These are phyloP conservation scores for Volvox reticuliferus DNA, from an alignment of 139 green algal species.

Conservation along the genomic window DNA sequence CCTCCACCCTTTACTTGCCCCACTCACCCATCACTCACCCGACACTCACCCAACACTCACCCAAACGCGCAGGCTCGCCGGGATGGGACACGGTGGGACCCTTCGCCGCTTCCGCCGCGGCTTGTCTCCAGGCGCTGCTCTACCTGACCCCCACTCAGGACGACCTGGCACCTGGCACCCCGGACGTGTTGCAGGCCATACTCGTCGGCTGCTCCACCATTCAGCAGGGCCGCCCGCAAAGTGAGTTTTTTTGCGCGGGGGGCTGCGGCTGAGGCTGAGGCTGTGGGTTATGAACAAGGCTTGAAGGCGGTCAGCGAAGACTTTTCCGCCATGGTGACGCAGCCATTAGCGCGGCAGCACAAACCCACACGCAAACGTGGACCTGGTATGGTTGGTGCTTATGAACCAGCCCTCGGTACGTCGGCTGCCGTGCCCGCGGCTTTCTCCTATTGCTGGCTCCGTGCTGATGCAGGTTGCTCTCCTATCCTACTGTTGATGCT, in stretches of 20 bases:
- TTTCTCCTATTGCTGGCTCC: no score
- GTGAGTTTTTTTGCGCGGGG: background rate
- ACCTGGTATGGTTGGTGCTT: no score
- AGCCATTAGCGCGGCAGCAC: no score
- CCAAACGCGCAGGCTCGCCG: background rate
- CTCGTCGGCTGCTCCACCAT: constrained; percentile 57
- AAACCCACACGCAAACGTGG: no score
- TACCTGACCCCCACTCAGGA: constrained; percentile 34
- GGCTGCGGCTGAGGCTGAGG: background rate
- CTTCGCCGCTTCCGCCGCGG: constrained; percentile 62
- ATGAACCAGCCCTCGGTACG: no score
- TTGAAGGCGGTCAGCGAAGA: no score
- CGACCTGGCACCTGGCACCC: constrained; percentile 42
- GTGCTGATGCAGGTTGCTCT: no score
- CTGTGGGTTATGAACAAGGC: background rate
- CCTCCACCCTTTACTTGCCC: no score
- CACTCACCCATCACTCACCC: no score
- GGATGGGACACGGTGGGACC: constrained; percentile 61
- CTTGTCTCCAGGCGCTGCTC: constrained; percentile 59
- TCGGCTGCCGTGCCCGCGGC: no score
- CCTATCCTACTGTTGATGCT: no score
- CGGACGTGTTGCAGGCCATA: constrained; percentile 59
- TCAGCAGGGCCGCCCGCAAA: constrained; percentile 27
- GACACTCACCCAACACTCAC: background rate
- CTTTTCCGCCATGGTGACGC: no score